Evolutionary conservation across 1,139 yeast genomes (phyloP).

Genomic region (Hanseniaspora gamundiae): DNA sequence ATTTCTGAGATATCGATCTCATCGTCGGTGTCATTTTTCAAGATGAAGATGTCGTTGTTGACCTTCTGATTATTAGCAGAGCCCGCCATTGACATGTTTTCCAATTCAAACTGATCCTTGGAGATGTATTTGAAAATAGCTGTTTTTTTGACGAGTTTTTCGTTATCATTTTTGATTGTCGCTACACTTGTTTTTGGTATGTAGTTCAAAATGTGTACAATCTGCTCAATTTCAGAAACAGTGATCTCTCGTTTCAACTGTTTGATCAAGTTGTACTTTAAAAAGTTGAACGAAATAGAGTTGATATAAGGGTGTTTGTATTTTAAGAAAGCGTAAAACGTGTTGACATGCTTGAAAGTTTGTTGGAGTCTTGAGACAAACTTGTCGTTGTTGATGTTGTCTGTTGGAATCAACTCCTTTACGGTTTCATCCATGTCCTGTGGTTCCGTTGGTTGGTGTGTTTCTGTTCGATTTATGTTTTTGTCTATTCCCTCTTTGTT

Average conservation of each 20-base stretch:
- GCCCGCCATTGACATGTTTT: conserved; percentile 6
- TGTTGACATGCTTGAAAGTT: conserved; percentile 25
- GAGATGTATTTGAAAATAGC: conserved; percentile 6
- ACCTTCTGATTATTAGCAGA: conserved; percentile 4
- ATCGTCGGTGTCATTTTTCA: conserved; percentile 4
- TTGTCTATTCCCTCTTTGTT: background rate
- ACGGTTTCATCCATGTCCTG: background rate
- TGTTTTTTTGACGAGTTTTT: background rate
- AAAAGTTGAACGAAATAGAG: conserved; percentile 4
- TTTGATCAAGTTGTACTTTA: conserved; percentile 6
- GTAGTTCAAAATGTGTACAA: background rate
- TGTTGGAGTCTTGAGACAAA: background rate
- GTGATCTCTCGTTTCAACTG: conserved; percentile 1
- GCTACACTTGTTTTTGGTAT: background rate
- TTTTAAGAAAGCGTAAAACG: conserved; percentile 42
- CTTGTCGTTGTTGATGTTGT: background rate
- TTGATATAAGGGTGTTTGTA: conserved; percentile 5
- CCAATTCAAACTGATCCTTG: conserved; percentile 8
- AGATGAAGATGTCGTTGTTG: conserved; percentile 6
- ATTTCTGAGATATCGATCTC: conserved; percentile 5
- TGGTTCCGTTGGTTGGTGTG: too few relatives aligned
- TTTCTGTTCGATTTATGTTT: too few relatives aligned
- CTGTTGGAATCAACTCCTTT: background rate
- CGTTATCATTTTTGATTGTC: conserved; percentile 1
- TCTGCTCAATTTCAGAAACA: background rate